Conservation (phyloP, 345 rosid species). For the Eucalyptus erythrocorys region DNA sequence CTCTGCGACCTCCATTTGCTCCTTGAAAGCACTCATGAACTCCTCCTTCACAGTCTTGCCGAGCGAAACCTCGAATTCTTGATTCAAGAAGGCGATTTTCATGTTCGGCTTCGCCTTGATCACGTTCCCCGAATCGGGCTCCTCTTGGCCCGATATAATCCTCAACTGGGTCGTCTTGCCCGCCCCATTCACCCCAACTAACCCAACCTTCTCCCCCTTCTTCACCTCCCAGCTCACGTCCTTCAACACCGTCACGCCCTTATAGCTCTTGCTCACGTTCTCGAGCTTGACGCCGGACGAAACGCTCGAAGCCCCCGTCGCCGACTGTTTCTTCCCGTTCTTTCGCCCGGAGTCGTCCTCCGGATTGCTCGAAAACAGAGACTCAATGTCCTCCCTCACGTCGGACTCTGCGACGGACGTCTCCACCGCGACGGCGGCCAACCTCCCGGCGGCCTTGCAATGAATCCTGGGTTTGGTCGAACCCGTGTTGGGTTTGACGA, state of each 20-base stretch:
- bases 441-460: neutral
- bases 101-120: slow-evolving; percentile 61
- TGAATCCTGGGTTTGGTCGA: neutral
- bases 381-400: slow-evolving; percentile 47
- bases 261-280: slow-evolving; percentile 64
- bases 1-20: slow-evolving; percentile 73
- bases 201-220: slow-evolving; percentile 80
- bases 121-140: slow-evolving; percentile 84
- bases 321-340: slow-evolving; percentile 21
- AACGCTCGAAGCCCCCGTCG: slow-evolving; percentile 53
- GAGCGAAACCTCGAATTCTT: slow-evolving; percentile 88
- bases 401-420: slow-evolving; percentile 22
- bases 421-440: slow-evolving; percentile 45
- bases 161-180: slow-evolving; percentile 95
- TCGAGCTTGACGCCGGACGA: slow-evolving; percentile 88
- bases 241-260: slow-evolving; percentile 76
- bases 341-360: slow-evolving; percentile 17
- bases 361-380: slow-evolving; percentile 39
- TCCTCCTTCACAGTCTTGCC: slow-evolving; percentile 86
- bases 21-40: slow-evolving; percentile 77
- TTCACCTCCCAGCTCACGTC: slow-evolving; percentile 90
- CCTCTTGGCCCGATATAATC: slow-evolving; percentile 79
- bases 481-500: neutral
- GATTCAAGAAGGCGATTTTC: slow-evolving; percentile 76
- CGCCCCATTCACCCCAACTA: slow-evolving; percentile 91